Conservation (phyloP, 805 yeast genomes). For the Vanderwaltozyma tropicalis region DNA sequence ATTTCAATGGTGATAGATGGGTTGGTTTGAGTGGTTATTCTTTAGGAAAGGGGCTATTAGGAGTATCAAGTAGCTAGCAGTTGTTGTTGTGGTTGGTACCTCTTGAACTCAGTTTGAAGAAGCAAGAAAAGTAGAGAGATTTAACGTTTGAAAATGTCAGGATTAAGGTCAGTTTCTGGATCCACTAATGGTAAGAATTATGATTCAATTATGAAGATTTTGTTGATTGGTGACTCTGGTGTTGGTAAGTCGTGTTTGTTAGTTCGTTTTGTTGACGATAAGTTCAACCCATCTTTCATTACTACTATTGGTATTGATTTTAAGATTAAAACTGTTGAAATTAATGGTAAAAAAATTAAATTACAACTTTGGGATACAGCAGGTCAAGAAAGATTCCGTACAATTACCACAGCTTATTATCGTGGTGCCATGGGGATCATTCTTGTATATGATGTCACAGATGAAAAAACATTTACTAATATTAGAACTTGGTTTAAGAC, state of each 20-base stretch:
- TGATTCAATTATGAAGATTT: conserved; percentile 83
- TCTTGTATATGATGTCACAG: conserved; percentile 75
- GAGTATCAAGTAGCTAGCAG: too few species aligned
- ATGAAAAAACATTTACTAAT: conserved; percentile 84
- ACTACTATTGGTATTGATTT: conserved; percentile 98
- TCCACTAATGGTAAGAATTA: conserved; percentile 33
- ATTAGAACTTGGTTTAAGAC: conserved; percentile 93
- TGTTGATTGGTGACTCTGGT: conserved; percentile 89
- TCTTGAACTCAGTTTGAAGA: too few species aligned
- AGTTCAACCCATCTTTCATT: conserved; percentile 91
- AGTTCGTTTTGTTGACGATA: conserved; percentile 89
- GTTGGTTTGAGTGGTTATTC: too few species aligned
- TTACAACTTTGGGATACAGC: conserved; percentile 97
- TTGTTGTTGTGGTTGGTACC: too few species aligned
- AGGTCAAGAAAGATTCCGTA: conserved; percentile 93
- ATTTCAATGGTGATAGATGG: too few species aligned
- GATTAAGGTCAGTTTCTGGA: conserved; percentile 22
- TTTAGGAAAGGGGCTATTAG: too few species aligned
- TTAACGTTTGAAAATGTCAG: too few species aligned
- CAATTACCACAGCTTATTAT: conserved; percentile 87
- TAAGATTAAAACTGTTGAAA: conserved; percentile 90
- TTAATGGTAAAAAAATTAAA: conserved; percentile 86
- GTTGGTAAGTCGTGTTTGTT: conserved; percentile 85
- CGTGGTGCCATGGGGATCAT: conserved; percentile 86
- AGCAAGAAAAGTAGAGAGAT: too few species aligned